Conservation (phyloP, 2,329 filamentous ascomycete genomes). For the Didymella sp. region DNA sequence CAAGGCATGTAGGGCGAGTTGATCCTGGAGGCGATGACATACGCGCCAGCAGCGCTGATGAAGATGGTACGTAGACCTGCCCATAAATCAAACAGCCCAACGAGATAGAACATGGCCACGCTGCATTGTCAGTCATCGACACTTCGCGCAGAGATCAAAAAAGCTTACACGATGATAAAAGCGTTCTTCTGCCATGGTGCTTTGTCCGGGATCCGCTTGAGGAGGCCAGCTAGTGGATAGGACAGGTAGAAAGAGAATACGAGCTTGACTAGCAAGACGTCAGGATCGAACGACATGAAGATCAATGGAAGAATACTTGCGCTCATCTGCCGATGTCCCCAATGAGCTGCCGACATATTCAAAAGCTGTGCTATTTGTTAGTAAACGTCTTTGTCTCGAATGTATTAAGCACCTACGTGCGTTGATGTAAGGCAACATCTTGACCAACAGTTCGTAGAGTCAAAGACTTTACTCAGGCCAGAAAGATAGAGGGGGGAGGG, state of each 20-base stretch:
- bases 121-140: conserved; percentile 51
- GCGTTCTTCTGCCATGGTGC: conserved; percentile 85
- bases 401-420: conserved; percentile 56
- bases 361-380: conserved; percentile 59
- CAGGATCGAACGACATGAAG: conserved; percentile 15
- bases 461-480: background rate
- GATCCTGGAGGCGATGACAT: conserved; percentile 82
- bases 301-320: conserved; percentile 51
- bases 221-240: conserved; percentile 84
- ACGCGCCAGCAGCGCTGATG: conserved; percentile 80
- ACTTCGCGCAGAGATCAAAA: background rate
- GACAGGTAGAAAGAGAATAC: conserved; percentile 89
- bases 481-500: background rate
- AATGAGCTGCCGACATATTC: conserved; percentile 63
- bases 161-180: conserved; percentile 77
- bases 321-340: conserved; percentile 70
- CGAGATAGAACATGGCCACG: conserved; percentile 85
- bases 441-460: conserved; percentile 7
- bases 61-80: conserved; percentile 78
- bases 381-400: conserved; percentile 7
- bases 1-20: conserved; percentile 96
- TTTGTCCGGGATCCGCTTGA: conserved; percentile 89
- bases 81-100: conserved; percentile 95
- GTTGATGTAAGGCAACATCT: conserved; percentile 71
- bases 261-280: conserved; percentile 78